A percentile compares a stretch with the other conserved stretches of the same genome.
phyloP scores from a whole-genome alignment of 1,284 basidiomycete species.

The Austropuccinia psidii region DNA sequence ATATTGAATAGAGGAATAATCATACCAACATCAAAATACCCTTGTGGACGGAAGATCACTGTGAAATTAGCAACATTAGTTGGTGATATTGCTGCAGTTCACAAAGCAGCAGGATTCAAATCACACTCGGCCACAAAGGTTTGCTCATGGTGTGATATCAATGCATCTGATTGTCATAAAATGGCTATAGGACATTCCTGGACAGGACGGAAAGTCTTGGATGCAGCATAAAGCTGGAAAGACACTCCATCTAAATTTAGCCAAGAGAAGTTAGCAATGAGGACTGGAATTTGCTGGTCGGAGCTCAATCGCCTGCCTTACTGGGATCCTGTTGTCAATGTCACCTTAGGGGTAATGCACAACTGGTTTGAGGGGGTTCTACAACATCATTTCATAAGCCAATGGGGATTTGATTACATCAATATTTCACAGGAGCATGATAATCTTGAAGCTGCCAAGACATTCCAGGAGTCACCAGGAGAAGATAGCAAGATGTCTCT shows the following conservation, averaged over 20 bases:
- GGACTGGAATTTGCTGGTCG: constrained; percentile 11
- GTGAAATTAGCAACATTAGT: not conserved
- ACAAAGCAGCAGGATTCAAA: constrained; percentile 8
- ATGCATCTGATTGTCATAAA: no score
- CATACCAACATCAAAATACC: not conserved
- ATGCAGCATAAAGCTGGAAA: not conserved
- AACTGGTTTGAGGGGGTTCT: constrained; percentile 26
- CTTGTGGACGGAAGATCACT: not conserved
- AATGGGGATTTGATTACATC: constrained; percentile 18
- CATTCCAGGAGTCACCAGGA: no score
- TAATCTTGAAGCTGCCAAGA: no score
- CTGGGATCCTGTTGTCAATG: not conserved
- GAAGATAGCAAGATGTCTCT: no score
- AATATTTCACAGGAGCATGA: no score
- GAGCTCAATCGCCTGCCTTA: constrained; percentile 13
- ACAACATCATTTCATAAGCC: not conserved
- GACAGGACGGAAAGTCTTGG: no score
- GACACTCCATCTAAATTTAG: not conserved
- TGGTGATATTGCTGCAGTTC: constrained; percentile 5
- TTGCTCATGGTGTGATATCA: constrained; percentile 23
- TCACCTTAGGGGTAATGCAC: constrained; percentile 17
- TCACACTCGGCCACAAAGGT: not conserved
- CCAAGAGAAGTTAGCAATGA: not conserved
- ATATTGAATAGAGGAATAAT: not conserved
- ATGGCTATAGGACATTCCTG: no score